A percentile compares a stretch with the other conserved stretches of the same genome.
These are phyloP conservation scores for Trametes sp. DNA, from an alignment of 1,284 basidiomycete genomes.

Conservation along the genomic window DNA sequence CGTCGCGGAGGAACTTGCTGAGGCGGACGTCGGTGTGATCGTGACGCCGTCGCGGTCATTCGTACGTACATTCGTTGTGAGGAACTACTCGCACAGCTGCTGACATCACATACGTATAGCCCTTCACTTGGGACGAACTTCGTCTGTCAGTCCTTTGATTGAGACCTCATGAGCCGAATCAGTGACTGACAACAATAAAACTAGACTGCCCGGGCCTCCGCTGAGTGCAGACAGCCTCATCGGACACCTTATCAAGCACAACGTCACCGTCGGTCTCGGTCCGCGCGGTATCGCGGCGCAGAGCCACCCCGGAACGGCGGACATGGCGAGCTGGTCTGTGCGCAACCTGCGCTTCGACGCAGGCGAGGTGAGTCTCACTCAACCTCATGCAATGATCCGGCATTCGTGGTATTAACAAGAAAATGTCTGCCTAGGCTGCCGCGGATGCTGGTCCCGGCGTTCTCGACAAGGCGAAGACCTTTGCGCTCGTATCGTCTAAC, in stretches of 20 bases:
- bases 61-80: constrained; percentile 28
- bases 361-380: constrained; percentile 52
- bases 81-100: constrained; percentile 42
- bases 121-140: constrained; percentile 61
- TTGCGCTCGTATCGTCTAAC: constrained; percentile 57
- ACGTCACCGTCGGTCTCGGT: constrained; percentile 80
- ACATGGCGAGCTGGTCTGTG: constrained; percentile 56
- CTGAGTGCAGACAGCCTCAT: constrained; percentile 72
- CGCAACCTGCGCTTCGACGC: constrained; percentile 70
- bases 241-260: constrained; percentile 65
- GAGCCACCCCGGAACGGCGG: constrained; percentile 41
- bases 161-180: too few relatives aligned
- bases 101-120: constrained; percentile 34
- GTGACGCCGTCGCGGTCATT: constrained; percentile 66
- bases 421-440: constrained; percentile 37
- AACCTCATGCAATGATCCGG: too few relatives aligned
- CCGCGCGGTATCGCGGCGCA: constrained; percentile 17
- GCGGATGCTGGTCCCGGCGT: constrained; percentile 45
- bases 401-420: constrained; percentile 35
- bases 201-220: constrained; percentile 76
- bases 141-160: constrained; percentile 50
- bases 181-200: too few relatives aligned
- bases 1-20: constrained; percentile 77
- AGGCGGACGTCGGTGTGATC: constrained; percentile 79
- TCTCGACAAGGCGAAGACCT: constrained; percentile 49